These are phyloP conservation scores for Schoenoplectus tabernaemontani DNA, from an alignment of 202 grass and related monocot genomes.

Conservation along the genomic window DNA sequence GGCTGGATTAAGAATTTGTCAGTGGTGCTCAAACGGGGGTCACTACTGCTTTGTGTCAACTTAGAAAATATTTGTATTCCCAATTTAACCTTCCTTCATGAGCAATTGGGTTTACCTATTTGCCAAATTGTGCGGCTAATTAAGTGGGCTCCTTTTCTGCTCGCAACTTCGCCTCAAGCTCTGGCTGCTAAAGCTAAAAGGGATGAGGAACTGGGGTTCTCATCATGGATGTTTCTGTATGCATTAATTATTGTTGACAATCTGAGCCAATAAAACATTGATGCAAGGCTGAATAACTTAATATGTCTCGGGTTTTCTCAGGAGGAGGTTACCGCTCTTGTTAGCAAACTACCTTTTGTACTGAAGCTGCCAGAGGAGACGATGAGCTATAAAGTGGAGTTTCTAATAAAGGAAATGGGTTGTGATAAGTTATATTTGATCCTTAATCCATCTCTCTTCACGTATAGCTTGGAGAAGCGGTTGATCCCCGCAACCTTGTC, in stretches of 20 bases:
- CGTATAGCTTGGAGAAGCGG: constrained; percentile 47
- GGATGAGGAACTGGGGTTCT: constrained; percentile 24
- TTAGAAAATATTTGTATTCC: constrained; percentile 29
- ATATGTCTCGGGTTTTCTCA: constrained; percentile 25
- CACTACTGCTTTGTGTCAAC: neutral
- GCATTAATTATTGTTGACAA: neutral
- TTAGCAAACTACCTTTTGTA: constrained; percentile 23
- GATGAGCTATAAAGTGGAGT: constrained; percentile 28
- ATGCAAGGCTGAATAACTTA: constrained; percentile 4
- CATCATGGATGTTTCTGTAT: constrained; percentile 12
- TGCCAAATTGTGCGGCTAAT: neutral
- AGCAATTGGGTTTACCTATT: constrained; percentile 22
- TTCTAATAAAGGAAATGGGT: constrained; percentile 46
- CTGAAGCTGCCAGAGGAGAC: neutral
- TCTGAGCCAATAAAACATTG: neutral
- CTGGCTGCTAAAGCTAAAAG: constrained; percentile 21
- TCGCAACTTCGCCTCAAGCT: neutral
- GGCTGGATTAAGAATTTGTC: constrained; percentile 30
- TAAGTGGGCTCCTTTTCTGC: neutral
- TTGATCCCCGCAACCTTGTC: constrained; percentile 37
- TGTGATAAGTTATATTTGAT: constrained; percentile 30
- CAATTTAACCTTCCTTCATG: constrained; percentile 27
- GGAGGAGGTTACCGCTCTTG: neutral
- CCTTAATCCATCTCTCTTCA: constrained; percentile 28
- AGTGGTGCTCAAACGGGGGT: neutral